Evolutionary conservation across 805 yeast genomes (phyloP).

Genomic region (Starmerella scarabaei): DNA sequence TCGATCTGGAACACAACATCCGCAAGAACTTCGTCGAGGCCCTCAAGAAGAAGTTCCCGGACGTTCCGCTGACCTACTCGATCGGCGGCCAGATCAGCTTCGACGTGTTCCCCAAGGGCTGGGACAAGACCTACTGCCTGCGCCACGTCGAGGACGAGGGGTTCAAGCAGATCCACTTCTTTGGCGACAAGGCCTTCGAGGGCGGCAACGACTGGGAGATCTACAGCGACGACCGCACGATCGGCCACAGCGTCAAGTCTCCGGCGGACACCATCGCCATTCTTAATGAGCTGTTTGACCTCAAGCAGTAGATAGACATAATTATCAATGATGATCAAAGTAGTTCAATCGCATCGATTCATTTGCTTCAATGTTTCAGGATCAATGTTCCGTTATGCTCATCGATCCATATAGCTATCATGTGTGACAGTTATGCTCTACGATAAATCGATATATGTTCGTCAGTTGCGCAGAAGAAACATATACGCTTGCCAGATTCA

Average conservation of each 20-base stretch:
- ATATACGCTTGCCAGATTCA: too few species aligned
- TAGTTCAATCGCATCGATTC: too few species aligned
- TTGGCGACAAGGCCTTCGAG: slow-evolving; percentile 90
- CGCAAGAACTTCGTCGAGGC: slow-evolving; percentile 80
- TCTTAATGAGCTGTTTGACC: slow-evolving; percentile 62
- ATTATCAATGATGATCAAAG: too few species aligned
- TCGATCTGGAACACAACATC: slow-evolving; percentile 63
- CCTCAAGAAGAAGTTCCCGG: slow-evolving; percentile 68
- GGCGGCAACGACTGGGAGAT: slow-evolving; percentile 99
- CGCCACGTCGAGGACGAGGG: slow-evolving; percentile 80
- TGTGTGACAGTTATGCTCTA: too few species aligned
- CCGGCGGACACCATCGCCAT: slow-evolving; percentile 83
- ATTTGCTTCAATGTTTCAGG: too few species aligned
- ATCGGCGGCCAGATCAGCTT: slow-evolving; percentile 99
- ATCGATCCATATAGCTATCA: too few species aligned
- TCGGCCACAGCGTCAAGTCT: slow-evolving; percentile 82
- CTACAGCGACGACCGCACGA: slow-evolving; percentile 79
- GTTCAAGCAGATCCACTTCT: slow-evolving; percentile 84
- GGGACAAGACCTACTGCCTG: slow-evolving; percentile 98
- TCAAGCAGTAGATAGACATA: slow-evolving; percentile 2
- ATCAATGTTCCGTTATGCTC: too few species aligned
- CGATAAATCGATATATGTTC: too few species aligned
- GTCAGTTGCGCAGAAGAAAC: too few species aligned
- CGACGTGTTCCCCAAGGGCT: slow-evolving; percentile 99
- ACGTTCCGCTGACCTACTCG: slow-evolving; percentile 80